A percentile compares a stretch with the other conserved stretches of the same genome.
Evolutionary conservation across 768 basidiomycete species (phyloP).

Genomic region (Podaxis sp.): DNA sequence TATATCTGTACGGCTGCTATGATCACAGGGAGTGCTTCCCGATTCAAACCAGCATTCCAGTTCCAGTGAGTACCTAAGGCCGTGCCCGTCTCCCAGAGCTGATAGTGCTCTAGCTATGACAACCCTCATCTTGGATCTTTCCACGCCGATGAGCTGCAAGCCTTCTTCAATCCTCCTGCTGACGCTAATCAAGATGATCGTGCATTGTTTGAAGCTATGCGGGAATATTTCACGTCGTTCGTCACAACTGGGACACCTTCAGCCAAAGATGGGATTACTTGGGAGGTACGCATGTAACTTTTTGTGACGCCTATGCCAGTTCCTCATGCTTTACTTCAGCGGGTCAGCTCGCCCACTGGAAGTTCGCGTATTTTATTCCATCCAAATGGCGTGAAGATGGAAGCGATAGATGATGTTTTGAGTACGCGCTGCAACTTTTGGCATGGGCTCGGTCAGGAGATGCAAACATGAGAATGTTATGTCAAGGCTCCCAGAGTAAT

Average conservation of each 20-base stretch:
- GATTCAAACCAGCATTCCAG: slow-evolving; percentile 25
- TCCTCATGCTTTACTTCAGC: slow-evolving; percentile 12
- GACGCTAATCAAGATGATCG: slow-evolving; percentile 27
- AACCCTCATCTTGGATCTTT: slow-evolving; percentile 38
- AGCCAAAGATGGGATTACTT: slow-evolving; percentile 21
- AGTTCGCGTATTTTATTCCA: slow-evolving; percentile 32
- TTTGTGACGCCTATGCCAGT: background rate
- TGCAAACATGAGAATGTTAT: slow-evolving; percentile 19
- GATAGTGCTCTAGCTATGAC: slow-evolving; percentile 31
- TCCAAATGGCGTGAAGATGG: slow-evolving; percentile 27
- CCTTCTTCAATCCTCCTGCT: slow-evolving; percentile 32
- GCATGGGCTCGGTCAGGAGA: slow-evolving; percentile 25
- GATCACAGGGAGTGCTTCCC: slow-evolving; percentile 29
- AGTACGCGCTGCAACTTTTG: slow-evolving; percentile 30
- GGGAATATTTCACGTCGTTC: slow-evolving; percentile 40
- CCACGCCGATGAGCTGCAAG: slow-evolving; percentile 37
- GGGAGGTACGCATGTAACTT: slow-evolving; percentile 27
- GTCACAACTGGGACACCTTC: slow-evolving; percentile 33
- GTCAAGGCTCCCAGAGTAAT: background rate
- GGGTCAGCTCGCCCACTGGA: slow-evolving; percentile 21
- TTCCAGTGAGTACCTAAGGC: slow-evolving; percentile 29
- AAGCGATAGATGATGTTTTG: slow-evolving; percentile 21
- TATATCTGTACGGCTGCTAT: slow-evolving; percentile 43
- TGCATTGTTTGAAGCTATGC: slow-evolving; percentile 36
- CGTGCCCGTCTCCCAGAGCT: background rate